Percentiles rank a stretch among this genome's conserved stretches.
These are phyloP conservation scores for Ambrosia artemisiifolia DNA, from an alignment of 129 eudicot species.

Conservation along the genomic window DNA sequence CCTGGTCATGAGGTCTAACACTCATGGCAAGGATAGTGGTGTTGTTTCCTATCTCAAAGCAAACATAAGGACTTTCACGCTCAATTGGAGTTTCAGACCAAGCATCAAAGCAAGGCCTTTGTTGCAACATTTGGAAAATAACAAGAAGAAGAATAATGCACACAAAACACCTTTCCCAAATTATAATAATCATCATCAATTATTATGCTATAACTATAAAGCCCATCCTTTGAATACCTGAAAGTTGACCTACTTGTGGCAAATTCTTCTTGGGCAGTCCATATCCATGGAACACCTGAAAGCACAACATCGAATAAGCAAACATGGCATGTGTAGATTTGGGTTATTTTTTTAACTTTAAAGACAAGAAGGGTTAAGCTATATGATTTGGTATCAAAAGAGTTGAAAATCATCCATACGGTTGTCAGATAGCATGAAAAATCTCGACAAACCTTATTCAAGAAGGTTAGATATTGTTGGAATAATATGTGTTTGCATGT, in stretches of 20 bases:
- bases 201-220: neutral
- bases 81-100: too few species aligned
- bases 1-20: neutral
- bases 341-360: neutral
- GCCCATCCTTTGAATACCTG: conserved; percentile 43
- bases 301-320: neutral
- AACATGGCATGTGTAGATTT: neutral
- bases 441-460: neutral
- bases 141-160: too few species aligned
- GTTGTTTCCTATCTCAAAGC: neutral
- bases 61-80: too few species aligned
- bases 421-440: neutral
- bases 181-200: neutral
- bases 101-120: too few species aligned
- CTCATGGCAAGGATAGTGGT: neutral
- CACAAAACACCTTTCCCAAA: too few species aligned
- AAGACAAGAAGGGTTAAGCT: neutral
- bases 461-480: neutral
- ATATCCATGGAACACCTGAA: conserved; percentile 45
- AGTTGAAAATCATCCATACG: neutral
- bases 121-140: too few species aligned
- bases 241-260: conserved; percentile 30
- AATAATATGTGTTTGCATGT: too few species aligned
- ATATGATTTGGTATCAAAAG: neutral
- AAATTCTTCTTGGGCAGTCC: conserved; percentile 47